Conservation (phyloP, 257 asterid genomes). For the Rehmannia glutinosa region DNA sequence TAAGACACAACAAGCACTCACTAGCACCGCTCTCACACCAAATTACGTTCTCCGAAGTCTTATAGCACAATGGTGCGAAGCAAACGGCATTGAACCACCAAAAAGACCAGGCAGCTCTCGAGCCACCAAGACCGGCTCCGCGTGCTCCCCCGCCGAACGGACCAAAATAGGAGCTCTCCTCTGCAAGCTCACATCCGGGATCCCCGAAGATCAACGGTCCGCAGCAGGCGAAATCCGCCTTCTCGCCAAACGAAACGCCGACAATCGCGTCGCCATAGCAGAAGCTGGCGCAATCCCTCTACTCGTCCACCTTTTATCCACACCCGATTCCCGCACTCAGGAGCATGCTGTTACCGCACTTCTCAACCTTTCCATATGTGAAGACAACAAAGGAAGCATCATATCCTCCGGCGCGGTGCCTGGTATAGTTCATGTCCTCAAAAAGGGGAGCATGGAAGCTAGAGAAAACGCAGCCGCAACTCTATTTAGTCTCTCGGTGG, state of each 20-base stretch:
- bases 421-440: slow-evolving; percentile 83
- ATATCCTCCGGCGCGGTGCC: slow-evolving; percentile 84
- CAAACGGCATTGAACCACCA: slow-evolving; percentile 85
- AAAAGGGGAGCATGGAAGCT: slow-evolving; percentile 88
- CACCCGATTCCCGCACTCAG: slow-evolving; percentile 84
- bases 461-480: slow-evolving; percentile 97
- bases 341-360: slow-evolving; percentile 96
- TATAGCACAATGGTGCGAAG: slow-evolving; percentile 95
- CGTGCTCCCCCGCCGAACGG: slow-evolving; percentile 69
- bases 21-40: slow-evolving; percentile 73
- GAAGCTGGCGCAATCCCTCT: slow-evolving; percentile 97
- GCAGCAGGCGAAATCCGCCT: slow-evolving; percentile 97
- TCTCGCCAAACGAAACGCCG: slow-evolving; percentile 92
- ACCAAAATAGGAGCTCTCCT: slow-evolving; percentile 63
- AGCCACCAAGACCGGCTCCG: slow-evolving; percentile 43
- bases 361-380: slow-evolving; percentile 91
- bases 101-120: slow-evolving; percentile 56
- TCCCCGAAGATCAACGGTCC: slow-evolving; percentile 78
- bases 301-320: slow-evolving; percentile 69
- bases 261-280: slow-evolving; percentile 92
- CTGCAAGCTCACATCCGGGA: slow-evolving; percentile 63
- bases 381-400: slow-evolving; percentile 78
- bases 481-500: slow-evolving; percentile 86
- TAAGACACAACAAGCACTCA: slow-evolving; percentile 85
- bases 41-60: slow-evolving; percentile 95